These are phyloP conservation scores for Hemileia vastatrix DNA, from an alignment of 1,284 basidiomycete species.

Conservation along the genomic window DNA sequence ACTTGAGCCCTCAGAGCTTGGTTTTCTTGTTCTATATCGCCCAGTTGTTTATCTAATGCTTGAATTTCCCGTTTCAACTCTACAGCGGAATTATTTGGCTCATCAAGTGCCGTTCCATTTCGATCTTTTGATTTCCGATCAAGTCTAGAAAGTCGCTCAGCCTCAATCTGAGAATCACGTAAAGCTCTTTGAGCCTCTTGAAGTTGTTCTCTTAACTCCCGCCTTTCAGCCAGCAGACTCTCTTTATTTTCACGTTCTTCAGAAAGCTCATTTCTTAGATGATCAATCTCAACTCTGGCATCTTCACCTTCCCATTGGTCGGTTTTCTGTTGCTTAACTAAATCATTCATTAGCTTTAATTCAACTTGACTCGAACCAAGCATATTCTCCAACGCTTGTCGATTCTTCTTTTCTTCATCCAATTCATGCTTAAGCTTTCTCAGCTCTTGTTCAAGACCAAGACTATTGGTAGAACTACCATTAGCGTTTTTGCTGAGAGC, in stretches of 20 bases:
- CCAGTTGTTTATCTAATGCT: constrained; percentile 45
- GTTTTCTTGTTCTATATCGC: constrained; percentile 54
- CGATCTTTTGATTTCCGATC: constrained; percentile 52
- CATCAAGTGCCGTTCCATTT: constrained; percentile 55
- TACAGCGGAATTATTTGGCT: constrained; percentile 49
- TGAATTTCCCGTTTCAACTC: constrained; percentile 59
- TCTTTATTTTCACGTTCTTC: constrained; percentile 55
- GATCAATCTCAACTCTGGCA: constrained; percentile 30
- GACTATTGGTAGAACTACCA: not conserved
- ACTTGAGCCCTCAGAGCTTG: constrained; percentile 38
- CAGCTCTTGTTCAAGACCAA: constrained; percentile 41
- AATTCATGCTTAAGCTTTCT: constrained; percentile 21
- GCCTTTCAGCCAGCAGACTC: constrained; percentile 24
- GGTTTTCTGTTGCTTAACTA: not conserved
- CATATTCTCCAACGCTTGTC: constrained; percentile 17
- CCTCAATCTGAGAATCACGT: constrained; percentile 57
- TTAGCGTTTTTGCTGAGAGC: constrained; percentile 27
- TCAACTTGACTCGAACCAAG: too few relatives aligned
- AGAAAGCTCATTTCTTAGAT: constrained; percentile 57
- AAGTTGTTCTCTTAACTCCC: constrained; percentile 27
- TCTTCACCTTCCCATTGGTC: not conserved
- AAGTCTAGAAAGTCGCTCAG: constrained; percentile 52
- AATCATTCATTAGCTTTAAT: too few relatives aligned
- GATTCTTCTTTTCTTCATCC: constrained; percentile 23
- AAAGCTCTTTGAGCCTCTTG: constrained; percentile 42